phyloP scores from a whole-genome alignment of 2,329 filamentous ascomycete genomes.

The Colletotrichum caudatum region DNA sequence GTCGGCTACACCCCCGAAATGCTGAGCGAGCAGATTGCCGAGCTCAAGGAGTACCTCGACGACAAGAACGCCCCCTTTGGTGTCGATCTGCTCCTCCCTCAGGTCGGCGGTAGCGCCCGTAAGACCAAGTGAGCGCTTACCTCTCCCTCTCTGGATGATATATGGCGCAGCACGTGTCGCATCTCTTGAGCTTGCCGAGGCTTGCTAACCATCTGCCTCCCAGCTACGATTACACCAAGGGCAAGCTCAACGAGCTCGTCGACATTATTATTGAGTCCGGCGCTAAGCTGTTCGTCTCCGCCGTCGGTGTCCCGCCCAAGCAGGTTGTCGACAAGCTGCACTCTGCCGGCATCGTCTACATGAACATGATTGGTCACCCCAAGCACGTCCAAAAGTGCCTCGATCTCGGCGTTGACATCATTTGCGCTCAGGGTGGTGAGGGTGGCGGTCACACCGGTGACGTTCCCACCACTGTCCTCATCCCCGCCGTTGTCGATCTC shows the following conservation, averaged over 20 bases:
- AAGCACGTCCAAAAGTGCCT: slow-evolving; percentile 99
- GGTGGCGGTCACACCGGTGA: slow-evolving; percentile 97
- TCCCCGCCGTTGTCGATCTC: slow-evolving; percentile 89
- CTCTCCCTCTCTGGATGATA: neutral
- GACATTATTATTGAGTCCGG: slow-evolving; percentile 94
- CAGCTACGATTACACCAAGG: slow-evolving; percentile 99
- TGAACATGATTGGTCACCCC: slow-evolving; percentile 99
- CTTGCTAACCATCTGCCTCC: neutral
- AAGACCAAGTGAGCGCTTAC: slow-evolving; percentile 83
- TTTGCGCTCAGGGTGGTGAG: slow-evolving; percentile 98
- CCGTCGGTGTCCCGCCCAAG: slow-evolving; percentile 93
- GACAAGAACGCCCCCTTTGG: slow-evolving; percentile 97
- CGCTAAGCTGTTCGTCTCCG: slow-evolving; percentile 94
- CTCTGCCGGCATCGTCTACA: slow-evolving; percentile 88
- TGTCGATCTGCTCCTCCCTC: slow-evolving; percentile 91
- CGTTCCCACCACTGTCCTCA: slow-evolving; percentile 90
- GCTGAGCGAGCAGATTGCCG: slow-evolving; percentile 93
- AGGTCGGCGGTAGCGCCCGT: slow-evolving; percentile 92
- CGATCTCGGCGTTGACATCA: slow-evolving; percentile 91
- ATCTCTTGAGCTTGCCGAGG: neutral
- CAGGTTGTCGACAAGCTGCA: slow-evolving; percentile 91
- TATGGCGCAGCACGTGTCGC: neutral
- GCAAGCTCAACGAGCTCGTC: slow-evolving; percentile 91
- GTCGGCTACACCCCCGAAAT: slow-evolving; percentile 97
- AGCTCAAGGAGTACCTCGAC: slow-evolving; percentile 87